phyloP scores from a whole-genome alignment of 345 rosid species.

The Bruguiera gymnorhiza region DNA sequence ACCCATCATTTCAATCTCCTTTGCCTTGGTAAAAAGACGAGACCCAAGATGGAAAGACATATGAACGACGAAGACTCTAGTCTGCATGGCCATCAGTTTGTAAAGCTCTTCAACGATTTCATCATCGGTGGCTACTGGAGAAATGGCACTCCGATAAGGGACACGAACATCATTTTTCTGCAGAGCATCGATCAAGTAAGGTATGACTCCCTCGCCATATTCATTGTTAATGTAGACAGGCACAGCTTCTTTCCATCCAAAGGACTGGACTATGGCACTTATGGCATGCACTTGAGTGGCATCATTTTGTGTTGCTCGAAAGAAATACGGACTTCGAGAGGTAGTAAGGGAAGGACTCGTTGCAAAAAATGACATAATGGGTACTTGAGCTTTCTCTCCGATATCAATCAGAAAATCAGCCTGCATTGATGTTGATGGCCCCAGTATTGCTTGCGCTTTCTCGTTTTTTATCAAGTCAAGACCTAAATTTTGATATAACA shows the following conservation, averaged over 20 bases:
- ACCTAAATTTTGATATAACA: not conserved
- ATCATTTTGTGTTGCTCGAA: constrained; percentile 36
- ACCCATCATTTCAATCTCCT: too few species aligned
- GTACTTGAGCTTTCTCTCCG: constrained; percentile 41
- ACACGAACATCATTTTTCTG: too few species aligned
- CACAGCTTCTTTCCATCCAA: constrained; percentile 39
- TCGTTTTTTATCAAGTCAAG: constrained; percentile 36
- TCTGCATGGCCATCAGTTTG: too few species aligned
- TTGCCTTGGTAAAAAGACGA: too few species aligned
- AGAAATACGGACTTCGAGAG: constrained; percentile 28
- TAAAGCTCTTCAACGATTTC: too few species aligned
- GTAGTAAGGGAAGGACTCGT: constrained; percentile 34
- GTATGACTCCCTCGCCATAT: too few species aligned
- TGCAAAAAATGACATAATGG: constrained; percentile 42
- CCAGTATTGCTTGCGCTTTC: constrained; percentile 46
- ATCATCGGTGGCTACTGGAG: too few species aligned
- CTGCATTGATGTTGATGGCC: constrained; percentile 41
- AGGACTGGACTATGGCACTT: constrained; percentile 28
- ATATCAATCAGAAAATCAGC: constrained; percentile 29
- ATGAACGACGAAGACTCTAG: too few species aligned
- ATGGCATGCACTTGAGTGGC: constrained; percentile 45
- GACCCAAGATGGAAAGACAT: too few species aligned
- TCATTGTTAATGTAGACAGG: constrained; percentile 29
- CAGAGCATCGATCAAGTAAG: too few species aligned
- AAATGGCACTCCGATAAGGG: too few species aligned